These are phyloP conservation scores for Coprinopsis marcescibilis DNA, from an alignment of 768 basidiomycete species.

Conservation along the genomic window DNA sequence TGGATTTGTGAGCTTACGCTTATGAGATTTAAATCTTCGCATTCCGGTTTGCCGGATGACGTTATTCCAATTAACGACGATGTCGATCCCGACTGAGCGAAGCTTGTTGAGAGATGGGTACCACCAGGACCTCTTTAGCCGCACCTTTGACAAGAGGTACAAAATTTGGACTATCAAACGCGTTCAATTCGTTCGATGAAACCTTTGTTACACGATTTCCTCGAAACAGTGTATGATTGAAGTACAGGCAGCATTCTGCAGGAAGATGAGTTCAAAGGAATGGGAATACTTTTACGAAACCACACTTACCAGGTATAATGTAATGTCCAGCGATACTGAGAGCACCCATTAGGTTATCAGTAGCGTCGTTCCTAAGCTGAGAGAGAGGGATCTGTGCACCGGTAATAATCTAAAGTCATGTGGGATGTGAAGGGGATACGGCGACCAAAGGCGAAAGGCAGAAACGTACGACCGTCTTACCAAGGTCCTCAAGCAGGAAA, in stretches of 20 bases:
- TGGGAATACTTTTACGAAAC: background rate
- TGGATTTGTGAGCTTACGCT: slow-evolving; percentile 37
- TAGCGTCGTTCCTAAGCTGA: slow-evolving; percentile 88
- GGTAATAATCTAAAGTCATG: slow-evolving; percentile 61
- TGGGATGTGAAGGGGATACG: background rate
- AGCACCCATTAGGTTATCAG: slow-evolving; percentile 88
- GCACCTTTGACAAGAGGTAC: slow-evolving; percentile 74
- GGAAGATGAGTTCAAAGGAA: background rate
- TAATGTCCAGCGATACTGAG: slow-evolving; percentile 86
- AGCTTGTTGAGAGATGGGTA: slow-evolving; percentile 6
- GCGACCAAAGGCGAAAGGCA: background rate
- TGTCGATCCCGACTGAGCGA: slow-evolving; percentile 76
- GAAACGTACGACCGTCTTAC: slow-evolving; percentile 72
- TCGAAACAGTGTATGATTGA: slow-evolving; percentile 83
- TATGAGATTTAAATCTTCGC: slow-evolving; percentile 76
- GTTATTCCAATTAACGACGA: slow-evolving; percentile 83
- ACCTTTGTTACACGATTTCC: slow-evolving; percentile 81
- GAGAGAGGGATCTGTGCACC: slow-evolving; percentile 93
- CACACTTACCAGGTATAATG: slow-evolving; percentile 72
- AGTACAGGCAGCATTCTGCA: slow-evolving; percentile 79
- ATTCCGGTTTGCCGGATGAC: slow-evolving; percentile 79
- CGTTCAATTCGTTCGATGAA: slow-evolving; percentile 78
- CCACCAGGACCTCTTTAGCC: slow-evolving; percentile 14
- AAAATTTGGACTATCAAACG: slow-evolving; percentile 84
- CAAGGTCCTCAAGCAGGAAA: slow-evolving; percentile 88